phyloP scores from a whole-genome alignment of 352 stramenopile species.

The Pythium dissotocum region DNA sequence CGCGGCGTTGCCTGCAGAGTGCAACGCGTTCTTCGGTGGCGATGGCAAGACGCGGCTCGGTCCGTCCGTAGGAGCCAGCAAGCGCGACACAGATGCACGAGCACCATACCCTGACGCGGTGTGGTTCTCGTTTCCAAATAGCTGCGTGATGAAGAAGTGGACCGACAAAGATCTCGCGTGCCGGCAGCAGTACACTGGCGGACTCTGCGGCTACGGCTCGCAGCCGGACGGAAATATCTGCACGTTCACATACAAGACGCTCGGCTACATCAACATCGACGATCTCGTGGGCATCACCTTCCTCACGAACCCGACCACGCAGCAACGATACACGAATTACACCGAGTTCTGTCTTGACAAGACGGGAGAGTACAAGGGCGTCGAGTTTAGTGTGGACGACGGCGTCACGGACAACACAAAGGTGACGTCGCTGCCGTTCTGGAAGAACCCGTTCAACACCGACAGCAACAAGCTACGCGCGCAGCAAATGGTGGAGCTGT shows the following conservation, averaged over 20 bases:
- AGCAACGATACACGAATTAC: constrained; percentile 44
- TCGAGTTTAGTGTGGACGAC: constrained; percentile 42
- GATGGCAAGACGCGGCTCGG: constrained; percentile 33
- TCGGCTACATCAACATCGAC: constrained; percentile 54
- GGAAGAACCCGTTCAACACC: constrained; percentile 40
- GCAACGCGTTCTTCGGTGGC: constrained; percentile 19
- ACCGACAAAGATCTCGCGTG: constrained; percentile 36
- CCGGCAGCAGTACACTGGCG: constrained; percentile 22
- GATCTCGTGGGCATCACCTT: constrained; percentile 73
- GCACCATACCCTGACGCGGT: constrained; percentile 56
- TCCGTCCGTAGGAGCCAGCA: constrained; percentile 39
- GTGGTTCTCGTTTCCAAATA: constrained; percentile 75
- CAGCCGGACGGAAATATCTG: constrained; percentile 21
- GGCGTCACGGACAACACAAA: constrained; percentile 17
- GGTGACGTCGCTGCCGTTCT: constrained; percentile 50
- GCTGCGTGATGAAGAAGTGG: constrained; percentile 46
- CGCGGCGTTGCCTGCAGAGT: constrained; percentile 18
- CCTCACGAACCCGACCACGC: constrained; percentile 32
- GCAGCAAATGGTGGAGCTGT: constrained; percentile 42
- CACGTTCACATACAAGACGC: constrained; percentile 40
- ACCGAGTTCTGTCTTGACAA: constrained; percentile 52
- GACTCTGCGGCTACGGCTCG: constrained; percentile 26
- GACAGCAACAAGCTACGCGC: constrained; percentile 37
- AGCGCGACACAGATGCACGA: constrained; percentile 35
- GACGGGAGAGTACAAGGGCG: constrained; percentile 29